phyloP scores from a whole-genome alignment of 139 green algal species.

The Coelastrella sp. region DNA sequence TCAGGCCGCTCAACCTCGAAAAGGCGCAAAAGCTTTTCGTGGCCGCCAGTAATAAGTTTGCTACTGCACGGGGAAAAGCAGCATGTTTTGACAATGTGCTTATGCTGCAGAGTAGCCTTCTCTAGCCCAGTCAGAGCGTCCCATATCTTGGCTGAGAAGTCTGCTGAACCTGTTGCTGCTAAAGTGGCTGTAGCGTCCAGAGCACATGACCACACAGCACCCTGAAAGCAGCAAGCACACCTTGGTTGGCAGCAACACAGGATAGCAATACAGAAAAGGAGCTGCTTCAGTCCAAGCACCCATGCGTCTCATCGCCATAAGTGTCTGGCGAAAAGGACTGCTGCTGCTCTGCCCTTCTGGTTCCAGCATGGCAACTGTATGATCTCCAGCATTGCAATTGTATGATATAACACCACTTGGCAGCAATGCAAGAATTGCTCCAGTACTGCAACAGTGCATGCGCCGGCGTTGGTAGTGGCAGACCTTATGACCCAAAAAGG shows the following conservation, averaged over 20 bases:
- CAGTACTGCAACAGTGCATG: background rate
- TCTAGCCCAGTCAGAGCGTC: conserved; percentile 94
- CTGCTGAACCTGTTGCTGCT: conserved; percentile 92
- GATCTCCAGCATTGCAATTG: no score
- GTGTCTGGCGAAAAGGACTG: no score
- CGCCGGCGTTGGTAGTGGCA: background rate
- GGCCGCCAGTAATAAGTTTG: conserved; percentile 80
- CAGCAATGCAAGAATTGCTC: no score
- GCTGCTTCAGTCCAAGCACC: background rate
- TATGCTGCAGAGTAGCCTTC: conserved; percentile 89
- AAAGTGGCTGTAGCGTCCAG: conserved; percentile 89
- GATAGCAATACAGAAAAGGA: background rate
- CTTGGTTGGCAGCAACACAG: background rate
- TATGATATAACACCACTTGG: no score
- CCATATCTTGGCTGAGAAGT: conserved; percentile 96
- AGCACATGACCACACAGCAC: conserved; percentile 94
- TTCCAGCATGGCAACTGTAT: no score
- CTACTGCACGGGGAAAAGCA: conserved; percentile 74
- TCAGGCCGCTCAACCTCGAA: conserved; percentile 88
- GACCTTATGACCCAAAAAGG: conserved; percentile 97
- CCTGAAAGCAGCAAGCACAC: conserved; percentile 59
- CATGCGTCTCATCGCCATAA: no score
- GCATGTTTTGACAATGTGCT: conserved; percentile 94
- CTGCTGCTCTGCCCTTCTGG: no score
- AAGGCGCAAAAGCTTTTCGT: conserved; percentile 93